phyloP scores from a whole-genome alignment of 31 red algal genomes.

The Odonthalia washingtoniensis region DNA sequence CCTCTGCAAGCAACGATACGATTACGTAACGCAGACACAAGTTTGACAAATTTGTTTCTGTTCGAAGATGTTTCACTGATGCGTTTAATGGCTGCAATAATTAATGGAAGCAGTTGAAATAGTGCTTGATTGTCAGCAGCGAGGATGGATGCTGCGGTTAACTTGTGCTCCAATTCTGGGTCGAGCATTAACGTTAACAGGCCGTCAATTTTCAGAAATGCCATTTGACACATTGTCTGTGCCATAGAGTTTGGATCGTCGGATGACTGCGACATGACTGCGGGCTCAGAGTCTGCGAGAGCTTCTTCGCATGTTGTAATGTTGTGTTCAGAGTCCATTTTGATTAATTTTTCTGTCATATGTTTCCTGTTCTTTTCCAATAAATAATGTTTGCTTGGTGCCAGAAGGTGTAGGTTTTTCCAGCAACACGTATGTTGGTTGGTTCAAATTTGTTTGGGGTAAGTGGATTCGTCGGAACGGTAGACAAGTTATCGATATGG shows the following conservation, averaged over 20 bases:
- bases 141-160: slow-evolving; percentile 59
- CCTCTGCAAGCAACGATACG: slow-evolving; percentile 76
- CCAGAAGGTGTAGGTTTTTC: too few species aligned
- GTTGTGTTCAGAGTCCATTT: too few species aligned
- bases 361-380: too few species aligned
- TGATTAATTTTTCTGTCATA: too few species aligned
- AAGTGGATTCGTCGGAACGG: too few species aligned
- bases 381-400: too few species aligned
- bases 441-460: too few species aligned
- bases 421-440: too few species aligned
- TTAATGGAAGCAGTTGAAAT: slow-evolving; percentile 77
- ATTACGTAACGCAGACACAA: slow-evolving; percentile 58
- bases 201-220: slow-evolving; percentile 21
- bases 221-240: background rate
- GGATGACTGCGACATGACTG: background rate
- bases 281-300: background rate
- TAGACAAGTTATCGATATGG: too few species aligned
- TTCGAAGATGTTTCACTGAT: slow-evolving; percentile 55
- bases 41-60: slow-evolving; percentile 46
- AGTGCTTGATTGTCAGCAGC: slow-evolving; percentile 61
- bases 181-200: slow-evolving; percentile 63
- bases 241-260: background rate
- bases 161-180: slow-evolving; percentile 76
- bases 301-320: background rate
- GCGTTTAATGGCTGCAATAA: slow-evolving; percentile 74